Base-by-base conservation (phyloP, 148 eudicot genomes). In the Chenopodium quinoa region DNA sequence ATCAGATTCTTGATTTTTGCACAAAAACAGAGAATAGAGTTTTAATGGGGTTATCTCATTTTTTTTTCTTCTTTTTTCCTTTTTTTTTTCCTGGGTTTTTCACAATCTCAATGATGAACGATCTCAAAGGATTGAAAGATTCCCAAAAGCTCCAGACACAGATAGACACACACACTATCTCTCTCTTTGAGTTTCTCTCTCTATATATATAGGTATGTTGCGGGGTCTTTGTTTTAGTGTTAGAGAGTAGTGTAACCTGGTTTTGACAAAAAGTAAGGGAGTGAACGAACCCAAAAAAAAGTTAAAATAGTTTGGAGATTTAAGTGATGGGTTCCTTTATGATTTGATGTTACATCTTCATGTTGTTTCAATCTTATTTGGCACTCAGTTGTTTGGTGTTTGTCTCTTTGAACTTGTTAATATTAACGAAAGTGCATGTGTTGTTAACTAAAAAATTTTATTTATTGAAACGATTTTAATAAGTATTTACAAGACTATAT, bases 71-170 rank as follows among this genome's bases (percentile, higher is more conserved):
- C 54, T 11, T 73, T 48, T 73, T 48, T 48, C 11, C 13, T 46
- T 20, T 48, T 48, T 46, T 47, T 20, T 73, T 70, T 71, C 58
- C 76, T 79, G 82, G 82, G 82, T 40, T 80, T 67, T 79, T 71
- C 76, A 80, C 77, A 80, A 80, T 80, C 76, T 71, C 58, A 80
- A 14, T 46, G 71, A 60, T 79, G 68, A 58, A 54, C 48, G 82
- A 79, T 79, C 82, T 71, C 32, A 79, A 37, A 79, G 10, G 67
- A 11, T 37, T 56, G 68, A 32, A 54, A 79, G 71, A 79, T 29
- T 29, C 81, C 81, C 48, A 79, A 63, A 79, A 71, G 73, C 65
- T 10, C 34, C 11, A 56, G 58, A 80, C 40, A 62, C 19, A 60
- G 44, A 71, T 37, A 20, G 48, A 71, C 34, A 72, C 56, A 20